These are phyloP conservation scores for Sporothrix inflata DNA, from an alignment of 2,329 filamentous ascomycete genomes.

Conservation along the genomic window DNA sequence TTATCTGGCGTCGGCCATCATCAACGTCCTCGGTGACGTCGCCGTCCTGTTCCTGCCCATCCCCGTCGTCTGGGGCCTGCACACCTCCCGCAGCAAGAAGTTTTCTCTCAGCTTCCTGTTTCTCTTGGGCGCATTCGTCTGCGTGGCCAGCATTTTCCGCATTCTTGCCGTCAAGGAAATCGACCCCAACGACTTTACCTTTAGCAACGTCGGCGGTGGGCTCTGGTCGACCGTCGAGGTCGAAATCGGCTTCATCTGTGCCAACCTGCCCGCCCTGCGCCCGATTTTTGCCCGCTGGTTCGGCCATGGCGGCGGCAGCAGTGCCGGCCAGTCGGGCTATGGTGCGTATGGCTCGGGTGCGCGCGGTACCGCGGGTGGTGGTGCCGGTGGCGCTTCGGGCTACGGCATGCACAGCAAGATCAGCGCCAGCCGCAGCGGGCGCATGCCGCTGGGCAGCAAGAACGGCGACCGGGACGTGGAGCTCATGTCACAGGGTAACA, in stretches of 20 bases:
- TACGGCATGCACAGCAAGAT: conserved; percentile 32
- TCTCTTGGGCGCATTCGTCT: conserved; percentile 37
- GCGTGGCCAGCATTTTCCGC: conserved; percentile 33
- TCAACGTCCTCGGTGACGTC: conserved; percentile 35
- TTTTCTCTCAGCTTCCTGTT: conserved; percentile 41
- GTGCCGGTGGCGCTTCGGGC: background rate
- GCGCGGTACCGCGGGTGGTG: background rate
- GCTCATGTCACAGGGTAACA: conserved; percentile 32
- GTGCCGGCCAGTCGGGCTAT: conserved; percentile 16
- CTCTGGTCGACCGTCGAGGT: conserved; percentile 33
- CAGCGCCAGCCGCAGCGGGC: conserved; percentile 22
- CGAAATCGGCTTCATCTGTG: conserved; percentile 32
- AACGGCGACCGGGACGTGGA: conserved; percentile 29
- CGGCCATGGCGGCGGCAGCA: conserved; percentile 19
- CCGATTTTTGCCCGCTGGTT: conserved; percentile 29
- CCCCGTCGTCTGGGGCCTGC: conserved; percentile 40
- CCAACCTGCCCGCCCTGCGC: conserved; percentile 31
- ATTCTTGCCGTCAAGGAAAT: conserved; percentile 32
- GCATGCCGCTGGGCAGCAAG: conserved; percentile 29
- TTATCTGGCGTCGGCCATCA: conserved; percentile 31
- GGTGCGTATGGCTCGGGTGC: background rate
- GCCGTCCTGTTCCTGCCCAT: conserved; percentile 40
- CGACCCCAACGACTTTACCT: conserved; percentile 32
- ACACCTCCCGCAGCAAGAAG: conserved; percentile 39
- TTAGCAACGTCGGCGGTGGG: conserved; percentile 29